Percentiles rank a stretch among this genome's conserved stretches.
phyloP scores from a whole-genome alignment of 495 filamentous ascomycete species.

The Lepraria neglecta region DNA sequence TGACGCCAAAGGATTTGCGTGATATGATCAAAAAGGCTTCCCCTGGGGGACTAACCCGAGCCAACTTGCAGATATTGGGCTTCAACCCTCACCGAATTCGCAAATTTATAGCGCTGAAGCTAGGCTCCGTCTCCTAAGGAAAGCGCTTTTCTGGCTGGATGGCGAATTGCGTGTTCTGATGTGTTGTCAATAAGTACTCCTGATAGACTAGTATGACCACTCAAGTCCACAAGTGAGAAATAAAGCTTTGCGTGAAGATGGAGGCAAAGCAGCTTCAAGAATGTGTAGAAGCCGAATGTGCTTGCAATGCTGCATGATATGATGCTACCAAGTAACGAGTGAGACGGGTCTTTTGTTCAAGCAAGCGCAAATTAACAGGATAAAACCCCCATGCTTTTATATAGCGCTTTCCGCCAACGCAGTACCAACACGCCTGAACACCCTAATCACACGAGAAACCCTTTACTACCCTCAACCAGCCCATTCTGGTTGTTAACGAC shows the following conservation, averaged over 20 bases:
- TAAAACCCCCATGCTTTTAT: background rate
- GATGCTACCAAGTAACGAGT: background rate
- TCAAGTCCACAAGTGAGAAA: background rate
- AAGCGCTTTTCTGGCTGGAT: too few species aligned
- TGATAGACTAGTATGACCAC: background rate
- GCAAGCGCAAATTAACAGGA: too few species aligned
- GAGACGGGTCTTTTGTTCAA: background rate
- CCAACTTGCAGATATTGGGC: too few species aligned
- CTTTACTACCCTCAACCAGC: slow-evolving; percentile 66
- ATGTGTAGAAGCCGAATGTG: background rate
- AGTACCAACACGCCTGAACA: background rate
- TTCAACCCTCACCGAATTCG: too few species aligned
- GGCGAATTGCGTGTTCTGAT: too few species aligned
- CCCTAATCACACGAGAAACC: slow-evolving; percentile 46
- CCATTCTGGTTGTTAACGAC: slow-evolving; percentile 70
- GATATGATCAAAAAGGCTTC: too few species aligned
- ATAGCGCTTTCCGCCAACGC: background rate
- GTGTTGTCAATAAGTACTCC: too few species aligned
- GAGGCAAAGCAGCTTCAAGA: background rate
- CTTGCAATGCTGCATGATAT: background rate
- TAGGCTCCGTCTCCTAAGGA: too few species aligned
- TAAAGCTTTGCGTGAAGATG: background rate
- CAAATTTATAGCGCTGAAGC: too few species aligned
- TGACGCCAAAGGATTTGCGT: too few species aligned
- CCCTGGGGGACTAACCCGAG: too few species aligned